phyloP scores from a whole-genome alignment of 768 basidiomycete genomes.

The Chalciporus chontae region DNA sequence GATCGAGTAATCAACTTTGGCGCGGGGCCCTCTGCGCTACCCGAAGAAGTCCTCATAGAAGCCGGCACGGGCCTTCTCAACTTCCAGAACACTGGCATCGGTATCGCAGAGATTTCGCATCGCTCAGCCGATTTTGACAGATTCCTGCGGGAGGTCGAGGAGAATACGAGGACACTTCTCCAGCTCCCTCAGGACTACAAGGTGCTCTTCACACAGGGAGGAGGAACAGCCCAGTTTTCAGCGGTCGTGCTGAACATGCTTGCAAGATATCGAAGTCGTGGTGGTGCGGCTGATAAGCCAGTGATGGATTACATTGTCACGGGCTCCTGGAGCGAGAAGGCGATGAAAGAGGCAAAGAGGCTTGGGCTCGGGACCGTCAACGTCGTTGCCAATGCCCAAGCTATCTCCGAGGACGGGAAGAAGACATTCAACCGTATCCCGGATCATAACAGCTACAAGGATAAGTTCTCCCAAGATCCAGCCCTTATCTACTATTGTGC shows the following conservation, averaged over 20 bases:
- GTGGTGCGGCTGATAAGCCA: slow-evolving; percentile 54
- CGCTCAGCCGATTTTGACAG: slow-evolving; percentile 85
- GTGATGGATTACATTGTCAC: slow-evolving; percentile 87
- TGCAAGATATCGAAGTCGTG: slow-evolving; percentile 74
- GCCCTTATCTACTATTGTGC: slow-evolving; percentile 98
- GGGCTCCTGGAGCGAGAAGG: slow-evolving; percentile 90
- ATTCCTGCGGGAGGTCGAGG: slow-evolving; percentile 60
- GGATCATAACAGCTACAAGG: slow-evolving; percentile 57
- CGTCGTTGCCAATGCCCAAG: slow-evolving; percentile 68
- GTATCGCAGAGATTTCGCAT: slow-evolving; percentile 94
- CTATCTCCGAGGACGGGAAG: slow-evolving; percentile 54
- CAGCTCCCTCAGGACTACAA: slow-evolving; percentile 78
- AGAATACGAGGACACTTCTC: slow-evolving; percentile 72
- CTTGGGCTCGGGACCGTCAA: slow-evolving; percentile 59
- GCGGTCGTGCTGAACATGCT: slow-evolving; percentile 90
- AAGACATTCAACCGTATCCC: slow-evolving; percentile 81
- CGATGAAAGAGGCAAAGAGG: slow-evolving; percentile 75
- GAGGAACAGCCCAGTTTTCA: slow-evolving; percentile 89
- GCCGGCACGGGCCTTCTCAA: slow-evolving; percentile 85
- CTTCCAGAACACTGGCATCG: slow-evolving; percentile 88
- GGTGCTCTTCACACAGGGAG: slow-evolving; percentile 93
- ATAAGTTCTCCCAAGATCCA: slow-evolving; percentile 68
- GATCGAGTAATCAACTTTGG: slow-evolving; percentile 82
- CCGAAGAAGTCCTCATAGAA: slow-evolving; percentile 79
- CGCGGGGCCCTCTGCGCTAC: slow-evolving; percentile 91